phyloP scores from a whole-genome alignment of 352 stramenopile species.

The Sclerospora graminicola region DNA sequence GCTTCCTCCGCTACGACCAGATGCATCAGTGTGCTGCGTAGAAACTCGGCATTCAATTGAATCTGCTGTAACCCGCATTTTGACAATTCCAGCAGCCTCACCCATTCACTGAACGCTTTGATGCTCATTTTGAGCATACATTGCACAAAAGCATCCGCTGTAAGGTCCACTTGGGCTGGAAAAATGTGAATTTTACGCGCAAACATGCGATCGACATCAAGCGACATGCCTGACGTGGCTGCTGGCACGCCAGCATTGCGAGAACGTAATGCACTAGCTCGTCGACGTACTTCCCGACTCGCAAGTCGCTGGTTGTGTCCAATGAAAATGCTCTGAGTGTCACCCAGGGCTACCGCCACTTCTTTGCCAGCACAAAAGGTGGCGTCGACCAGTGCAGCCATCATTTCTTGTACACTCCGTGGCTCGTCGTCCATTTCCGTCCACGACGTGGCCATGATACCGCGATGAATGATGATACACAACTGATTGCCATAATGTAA shows the following conservation, averaged over 20 bases:
- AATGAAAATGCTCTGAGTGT: conserved; percentile 47
- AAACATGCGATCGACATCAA: conserved; percentile 81
- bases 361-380: conserved; percentile 51
- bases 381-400: conserved; percentile 42
- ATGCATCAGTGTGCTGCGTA: conserved; percentile 39
- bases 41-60: conserved; percentile 71
- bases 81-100: conserved; percentile 48
- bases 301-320: conserved; percentile 29
- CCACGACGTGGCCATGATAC: conserved; percentile 42
- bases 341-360: conserved; percentile 44
- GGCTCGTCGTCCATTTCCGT: conserved; percentile 51
- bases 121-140: conserved; percentile 70
- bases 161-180: conserved; percentile 31
- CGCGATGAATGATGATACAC: conserved; percentile 27
- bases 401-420: conserved; percentile 56
- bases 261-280: conserved; percentile 42
- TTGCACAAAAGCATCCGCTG: conserved; percentile 51
- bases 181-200: conserved; percentile 65
- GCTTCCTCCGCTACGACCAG: conserved; percentile 30
- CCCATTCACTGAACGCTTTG: conserved; percentile 65
- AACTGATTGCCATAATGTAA: conserved; percentile 54
- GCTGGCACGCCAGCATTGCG: conserved; percentile 26
- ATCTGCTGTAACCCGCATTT: conserved; percentile 69
- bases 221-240: conserved; percentile 40
- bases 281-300: conserved; percentile 57